A percentile compares a stretch with the other conserved stretches of the same genome.
These are phyloP conservation scores for Septoria linicola DNA, from an alignment of 2,329 filamentous ascomycete species.

Conservation along the genomic window DNA sequence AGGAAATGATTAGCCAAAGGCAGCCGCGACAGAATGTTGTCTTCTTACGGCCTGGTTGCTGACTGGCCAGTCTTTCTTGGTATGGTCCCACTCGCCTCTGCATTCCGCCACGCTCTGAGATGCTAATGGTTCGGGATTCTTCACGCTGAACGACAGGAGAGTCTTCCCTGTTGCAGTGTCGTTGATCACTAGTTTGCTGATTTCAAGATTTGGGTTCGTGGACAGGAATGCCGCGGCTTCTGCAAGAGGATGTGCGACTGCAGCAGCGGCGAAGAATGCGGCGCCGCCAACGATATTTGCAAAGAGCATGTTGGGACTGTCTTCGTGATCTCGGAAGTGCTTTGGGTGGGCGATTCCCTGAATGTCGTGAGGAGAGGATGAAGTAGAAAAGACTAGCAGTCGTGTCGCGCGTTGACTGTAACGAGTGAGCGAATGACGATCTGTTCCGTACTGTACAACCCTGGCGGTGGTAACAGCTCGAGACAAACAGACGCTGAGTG, in stretches of 20 bases:
- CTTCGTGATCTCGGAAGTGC: background rate
- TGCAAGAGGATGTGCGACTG: conserved; percentile 7
- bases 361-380: background rate
- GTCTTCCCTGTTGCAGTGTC: conserved; percentile 26
- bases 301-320: conserved; percentile 9
- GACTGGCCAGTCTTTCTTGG: conserved; percentile 25
- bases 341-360: background rate
- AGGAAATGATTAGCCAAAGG: conserved; percentile 2
- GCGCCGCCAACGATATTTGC: conserved; percentile 2
- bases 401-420: too few relatives aligned
- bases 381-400: background rate
- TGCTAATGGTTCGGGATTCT: conserved; percentile 33
- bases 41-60: conserved; percentile 9
- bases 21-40: background rate
- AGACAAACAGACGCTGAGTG: too few relatives aligned
- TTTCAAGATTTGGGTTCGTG: conserved; percentile 22
- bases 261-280: conserved; percentile 6
- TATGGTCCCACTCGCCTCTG: conserved; percentile 27
- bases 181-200: conserved; percentile 25
- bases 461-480: too few relatives aligned
- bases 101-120: conserved; percentile 30
- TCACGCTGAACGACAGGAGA: conserved; percentile 30
- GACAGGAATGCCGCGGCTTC: conserved; percentile 13
- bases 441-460: too few relatives aligned
- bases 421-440: too few relatives aligned